phyloP scores from a whole-genome alignment of 148 eudicot species.

The Vaccinium myrtillus region DNA sequence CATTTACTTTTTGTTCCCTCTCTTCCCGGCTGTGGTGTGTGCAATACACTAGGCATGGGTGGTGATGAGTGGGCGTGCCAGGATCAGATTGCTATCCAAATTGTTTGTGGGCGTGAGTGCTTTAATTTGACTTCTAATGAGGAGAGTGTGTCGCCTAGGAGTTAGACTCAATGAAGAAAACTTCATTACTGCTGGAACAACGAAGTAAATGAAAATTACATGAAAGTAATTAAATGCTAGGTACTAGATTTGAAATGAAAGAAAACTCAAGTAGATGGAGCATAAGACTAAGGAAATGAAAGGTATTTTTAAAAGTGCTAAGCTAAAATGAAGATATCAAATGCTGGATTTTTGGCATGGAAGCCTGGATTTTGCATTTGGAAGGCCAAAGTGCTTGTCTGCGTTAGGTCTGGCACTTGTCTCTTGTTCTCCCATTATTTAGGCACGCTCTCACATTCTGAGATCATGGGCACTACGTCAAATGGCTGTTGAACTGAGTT shows the following conservation, averaged over 20 bases:
- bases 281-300: neutral
- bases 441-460: neutral
- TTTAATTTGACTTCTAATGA: neutral
- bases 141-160: neutral
- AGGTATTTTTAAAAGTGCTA: neutral
- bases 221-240: neutral
- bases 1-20: neutral
- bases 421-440: neutral
- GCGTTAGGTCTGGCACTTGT: neutral
- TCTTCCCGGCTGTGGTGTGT: neutral
- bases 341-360: neutral
- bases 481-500: neutral
- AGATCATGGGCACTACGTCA: neutral
- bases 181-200: neutral
- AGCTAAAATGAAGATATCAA: neutral
- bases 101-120: neutral
- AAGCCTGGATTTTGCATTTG: neutral
- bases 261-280: neutral
- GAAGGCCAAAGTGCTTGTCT: neutral
- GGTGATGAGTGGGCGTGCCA: neutral
- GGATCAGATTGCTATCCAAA: neutral
- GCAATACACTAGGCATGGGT: neutral
- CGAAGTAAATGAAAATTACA: neutral
- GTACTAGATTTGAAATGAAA: neutral
- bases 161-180: neutral